Conservation (phyloP, 2,329 filamentous ascomycete species). For the Microdochium paspali region DNA sequence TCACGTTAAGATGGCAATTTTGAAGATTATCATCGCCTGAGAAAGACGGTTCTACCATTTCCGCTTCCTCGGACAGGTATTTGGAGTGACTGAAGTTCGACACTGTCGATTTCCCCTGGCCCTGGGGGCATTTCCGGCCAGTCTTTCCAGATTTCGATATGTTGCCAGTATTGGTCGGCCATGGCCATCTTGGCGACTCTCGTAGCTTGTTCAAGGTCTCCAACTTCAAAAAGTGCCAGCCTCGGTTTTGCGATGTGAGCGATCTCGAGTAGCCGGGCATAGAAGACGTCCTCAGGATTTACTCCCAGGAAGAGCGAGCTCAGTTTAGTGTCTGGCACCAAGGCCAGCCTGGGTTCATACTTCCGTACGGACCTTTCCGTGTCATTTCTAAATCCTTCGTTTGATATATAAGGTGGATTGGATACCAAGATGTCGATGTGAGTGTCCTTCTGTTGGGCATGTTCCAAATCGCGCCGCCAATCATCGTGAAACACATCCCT, state of each 20-base stretch:
- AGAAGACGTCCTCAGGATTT: conserved; percentile 49
- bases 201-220: conserved; percentile 56
- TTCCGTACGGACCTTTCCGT: conserved; percentile 68
- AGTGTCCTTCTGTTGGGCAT: neutral
- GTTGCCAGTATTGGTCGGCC: conserved; percentile 17
- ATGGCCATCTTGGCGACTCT: conserved; percentile 47
- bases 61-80: conserved; percentile 37
- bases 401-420: conserved; percentile 88
- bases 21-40: conserved; percentile 4
- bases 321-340: conserved; percentile 44
- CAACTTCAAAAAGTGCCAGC: conserved; percentile 61
- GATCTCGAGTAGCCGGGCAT: conserved; percentile 52
- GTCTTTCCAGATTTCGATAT: conserved; percentile 65
- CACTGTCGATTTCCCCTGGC: conserved; percentile 13
- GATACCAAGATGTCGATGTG: conserved; percentile 62
- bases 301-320: conserved; percentile 5
- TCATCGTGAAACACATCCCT: conserved; percentile 39
- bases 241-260: conserved; percentile 38
- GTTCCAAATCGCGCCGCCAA: conserved; percentile 18
- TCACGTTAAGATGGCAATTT: neutral
- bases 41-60: conserved; percentile 34
- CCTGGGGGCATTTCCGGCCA: conserved; percentile 36
- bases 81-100: conserved; percentile 11
- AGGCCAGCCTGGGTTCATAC: conserved; percentile 71
- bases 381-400: conserved; percentile 46